Evolutionary conservation across 2,329 filamentous ascomycete species (phyloP).

Genomic region (Aspergillus versicolor): DNA sequence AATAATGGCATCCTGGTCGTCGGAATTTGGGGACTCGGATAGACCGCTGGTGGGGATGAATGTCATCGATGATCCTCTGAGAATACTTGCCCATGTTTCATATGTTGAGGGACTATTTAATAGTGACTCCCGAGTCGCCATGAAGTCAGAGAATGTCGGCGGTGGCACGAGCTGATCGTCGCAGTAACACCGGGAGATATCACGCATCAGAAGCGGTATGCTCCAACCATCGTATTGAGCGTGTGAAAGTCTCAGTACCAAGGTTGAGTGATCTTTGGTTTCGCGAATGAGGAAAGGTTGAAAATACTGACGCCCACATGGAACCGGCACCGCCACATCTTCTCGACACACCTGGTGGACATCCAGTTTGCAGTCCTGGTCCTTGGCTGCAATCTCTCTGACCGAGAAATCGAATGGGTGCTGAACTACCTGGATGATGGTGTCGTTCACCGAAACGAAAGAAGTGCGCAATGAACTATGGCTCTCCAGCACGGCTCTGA

Average conservation of each 20-base stretch:
- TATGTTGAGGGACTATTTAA: too few relatives aligned
- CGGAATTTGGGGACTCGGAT: too few relatives aligned
- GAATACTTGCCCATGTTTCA: background rate
- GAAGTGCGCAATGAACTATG: background rate
- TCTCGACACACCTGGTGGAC: background rate
- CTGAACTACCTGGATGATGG: background rate
- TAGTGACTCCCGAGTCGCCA: background rate
- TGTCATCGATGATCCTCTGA: background rate
- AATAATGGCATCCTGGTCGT: background rate
- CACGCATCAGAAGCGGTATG: background rate
- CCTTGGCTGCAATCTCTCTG: background rate
- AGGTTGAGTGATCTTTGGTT: background rate
- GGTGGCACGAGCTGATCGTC: background rate
- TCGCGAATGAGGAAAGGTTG: background rate
- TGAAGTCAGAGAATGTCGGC: background rate
- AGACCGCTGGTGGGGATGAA: background rate
- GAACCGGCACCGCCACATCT: background rate
- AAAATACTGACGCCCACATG: background rate
- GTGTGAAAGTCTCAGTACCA: slow-evolving; percentile 8
- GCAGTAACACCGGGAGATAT: background rate
- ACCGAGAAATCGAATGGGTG: background rate
- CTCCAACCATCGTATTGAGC: slow-evolving; percentile 8
- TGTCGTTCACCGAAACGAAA: background rate
- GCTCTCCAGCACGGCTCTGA: background rate
- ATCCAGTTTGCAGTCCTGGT: background rate